Base-by-base conservation (phyloP, 202 grass and related monocot genomes). In the Tripidium arundinaceum region DNA sequence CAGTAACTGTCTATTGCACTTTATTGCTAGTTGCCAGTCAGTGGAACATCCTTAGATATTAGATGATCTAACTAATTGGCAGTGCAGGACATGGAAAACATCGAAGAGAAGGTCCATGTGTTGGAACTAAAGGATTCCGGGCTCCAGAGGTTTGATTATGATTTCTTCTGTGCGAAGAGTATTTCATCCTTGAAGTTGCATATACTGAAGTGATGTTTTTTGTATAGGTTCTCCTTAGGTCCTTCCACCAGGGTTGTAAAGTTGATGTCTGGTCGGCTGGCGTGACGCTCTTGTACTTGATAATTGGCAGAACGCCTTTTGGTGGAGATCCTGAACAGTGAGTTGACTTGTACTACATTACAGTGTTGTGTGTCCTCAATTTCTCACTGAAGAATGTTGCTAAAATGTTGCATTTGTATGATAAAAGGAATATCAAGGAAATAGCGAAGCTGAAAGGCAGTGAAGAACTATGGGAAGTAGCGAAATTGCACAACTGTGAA, bases 101-200 rank as follows among this genome's bases (percentile, higher is more conserved):
- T 62, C 91, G 83, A 87, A 95, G 89, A 77, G 96, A 99, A 85
- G 96, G 96, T 79, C 88, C 92, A 68, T 99, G 96, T 73, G 92
- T 92, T 67, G 96, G 96, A 88, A 99, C 96, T 29, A 99, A 99
- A 87, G 96, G 96, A 82, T 99, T 99, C 75, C 88, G 96, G 71
- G 96, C 96, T 88, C 96, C 92, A 68, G 96, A 99, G 92, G 96
- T 99, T 82, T 75, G 74, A 67, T 38, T 63, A 70, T 58, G 47
- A 42, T 86, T 76, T 33, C 31, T 46, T 1, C 31, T 46, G 2
- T 13, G 58, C 13, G 18, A 78, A 64, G 52, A 70, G 18, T 45
- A 58, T 68, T 77, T 39, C 27, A 74, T 76, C 25, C 65, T 66
- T 1, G 6, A 58, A 18, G n/a, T 46, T 65, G 19, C 72, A 65